These are phyloP conservation scores for Rosa chinensis DNA, from an alignment of 306 rosid genomes.

Conservation along the genomic window DNA sequence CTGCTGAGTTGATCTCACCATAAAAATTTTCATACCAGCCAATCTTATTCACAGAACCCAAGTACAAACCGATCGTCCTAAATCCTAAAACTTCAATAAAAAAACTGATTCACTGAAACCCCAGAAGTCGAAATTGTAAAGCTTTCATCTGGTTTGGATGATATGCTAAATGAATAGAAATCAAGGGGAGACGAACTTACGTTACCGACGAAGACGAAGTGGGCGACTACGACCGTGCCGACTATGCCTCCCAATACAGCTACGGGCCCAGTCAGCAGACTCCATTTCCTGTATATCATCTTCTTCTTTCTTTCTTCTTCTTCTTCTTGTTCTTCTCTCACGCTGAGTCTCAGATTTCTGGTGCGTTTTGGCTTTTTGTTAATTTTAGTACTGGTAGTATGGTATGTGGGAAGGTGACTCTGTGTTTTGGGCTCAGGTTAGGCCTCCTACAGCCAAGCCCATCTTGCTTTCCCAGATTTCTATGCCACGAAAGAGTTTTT, in stretches of 20 bases:
- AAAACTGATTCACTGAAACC: background rate
- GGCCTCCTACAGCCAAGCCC: background rate
- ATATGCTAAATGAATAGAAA: background rate
- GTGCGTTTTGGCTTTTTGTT: background rate
- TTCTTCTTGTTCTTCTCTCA: slow-evolving; percentile 2
- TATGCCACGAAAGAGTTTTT: too few species aligned
- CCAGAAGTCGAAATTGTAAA: background rate
- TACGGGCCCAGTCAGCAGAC: slow-evolving; percentile 68
- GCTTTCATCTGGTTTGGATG: background rate
- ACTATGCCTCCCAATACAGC: slow-evolving; percentile 63
- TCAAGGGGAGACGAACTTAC: slow-evolving; percentile 14
- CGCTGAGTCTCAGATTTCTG: background rate
- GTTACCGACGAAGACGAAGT: slow-evolving; percentile 42
- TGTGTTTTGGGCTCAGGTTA: background rate
- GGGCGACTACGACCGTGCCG: slow-evolving; percentile 46
- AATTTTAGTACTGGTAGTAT: too few species aligned
- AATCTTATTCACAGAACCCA: slow-evolving; percentile 43
- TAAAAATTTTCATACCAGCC: slow-evolving; percentile 67
- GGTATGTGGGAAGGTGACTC: background rate
- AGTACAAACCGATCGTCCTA: background rate
- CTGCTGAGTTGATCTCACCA: slow-evolving; percentile 76
- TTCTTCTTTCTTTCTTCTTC: slow-evolving; percentile 29
- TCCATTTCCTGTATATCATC: slow-evolving; percentile 95
- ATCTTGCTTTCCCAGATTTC: background rate
- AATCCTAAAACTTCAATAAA: background rate